Conservation (phyloP, 2,329 filamentous ascomycete genomes). For the Capronia coronata region DNA sequence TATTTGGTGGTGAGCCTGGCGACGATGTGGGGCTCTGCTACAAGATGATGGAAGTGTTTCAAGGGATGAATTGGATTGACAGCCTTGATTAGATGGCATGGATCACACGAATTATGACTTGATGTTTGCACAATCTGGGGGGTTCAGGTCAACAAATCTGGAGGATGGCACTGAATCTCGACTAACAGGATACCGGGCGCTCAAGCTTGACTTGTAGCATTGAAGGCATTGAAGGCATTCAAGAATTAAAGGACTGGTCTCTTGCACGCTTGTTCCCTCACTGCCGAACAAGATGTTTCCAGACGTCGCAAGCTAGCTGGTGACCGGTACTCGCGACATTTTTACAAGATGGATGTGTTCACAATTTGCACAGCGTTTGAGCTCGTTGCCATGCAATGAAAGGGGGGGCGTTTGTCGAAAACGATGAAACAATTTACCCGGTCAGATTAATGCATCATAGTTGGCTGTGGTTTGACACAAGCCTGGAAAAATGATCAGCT, state of each 20-base stretch:
- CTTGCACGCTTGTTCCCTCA: conserved; percentile 19
- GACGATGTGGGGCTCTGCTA: conserved; percentile 37
- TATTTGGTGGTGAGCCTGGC: conserved; percentile 29
- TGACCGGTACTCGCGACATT: conserved; percentile 20
- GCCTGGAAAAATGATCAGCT: no score
- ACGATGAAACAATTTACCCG: conserved; percentile 11
- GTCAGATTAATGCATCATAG: no score
- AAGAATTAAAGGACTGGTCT: conserved; percentile 13
- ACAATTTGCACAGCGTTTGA: conserved; percentile 16
- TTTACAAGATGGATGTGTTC: conserved; percentile 3
- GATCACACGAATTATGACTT: background rate
- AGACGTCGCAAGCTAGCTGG: conserved; percentile 3
- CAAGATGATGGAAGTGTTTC: conserved; percentile 47
- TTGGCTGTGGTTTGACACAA: no score
- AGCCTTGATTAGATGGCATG: conserved; percentile 14
- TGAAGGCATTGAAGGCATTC: conserved; percentile 17
- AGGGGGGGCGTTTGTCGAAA: background rate
- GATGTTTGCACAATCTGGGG: background rate
- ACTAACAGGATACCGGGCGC: conserved; percentile 16
- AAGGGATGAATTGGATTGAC: conserved; percentile 44
- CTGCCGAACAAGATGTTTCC: conserved; percentile 15
- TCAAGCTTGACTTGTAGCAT: conserved; percentile 21
- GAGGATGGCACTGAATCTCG: conserved; percentile 6
- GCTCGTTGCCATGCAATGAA: conserved; percentile 19
- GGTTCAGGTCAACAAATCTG: background rate